A percentile compares a stretch with the other conserved stretches of the same genome.
These are phyloP conservation scores for Globisporangium solare DNA, from an alignment of 352 stramenopile species.

Conservation along the genomic window DNA sequence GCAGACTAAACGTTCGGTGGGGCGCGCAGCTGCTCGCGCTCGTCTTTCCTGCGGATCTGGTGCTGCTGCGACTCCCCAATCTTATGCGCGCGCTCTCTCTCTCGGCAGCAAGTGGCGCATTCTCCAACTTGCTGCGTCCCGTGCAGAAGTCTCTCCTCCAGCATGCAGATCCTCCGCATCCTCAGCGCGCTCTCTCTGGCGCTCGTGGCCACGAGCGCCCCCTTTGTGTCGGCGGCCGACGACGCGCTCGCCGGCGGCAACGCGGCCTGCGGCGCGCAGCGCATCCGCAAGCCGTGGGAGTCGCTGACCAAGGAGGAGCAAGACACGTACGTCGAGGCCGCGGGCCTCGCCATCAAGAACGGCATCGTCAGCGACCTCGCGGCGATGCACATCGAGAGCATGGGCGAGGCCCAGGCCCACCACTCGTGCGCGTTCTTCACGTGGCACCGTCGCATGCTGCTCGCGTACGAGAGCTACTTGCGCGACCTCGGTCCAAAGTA, in stretches of 20 bases:
- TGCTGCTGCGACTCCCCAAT: not conserved
- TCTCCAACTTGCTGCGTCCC: conserved; percentile 12
- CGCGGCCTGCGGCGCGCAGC: conserved; percentile 22
- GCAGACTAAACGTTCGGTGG: not conserved
- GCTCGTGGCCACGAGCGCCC: not conserved
- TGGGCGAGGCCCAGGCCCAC: conserved; percentile 22
- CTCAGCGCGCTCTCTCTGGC: conserved; percentile 9
- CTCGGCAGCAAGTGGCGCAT: too few relatives aligned
- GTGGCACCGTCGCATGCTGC: conserved; percentile 36
- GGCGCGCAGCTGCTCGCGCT: not conserved
- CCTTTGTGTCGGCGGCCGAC: conserved; percentile 1
- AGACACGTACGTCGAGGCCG: conserved; percentile 7
- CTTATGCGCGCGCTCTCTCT: not conserved
- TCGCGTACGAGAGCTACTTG: conserved; percentile 48
- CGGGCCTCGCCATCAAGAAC: conserved; percentile 6
- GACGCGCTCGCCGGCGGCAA: conserved; percentile 29
- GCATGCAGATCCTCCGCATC: conserved; percentile 13
- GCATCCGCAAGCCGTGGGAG: conserved; percentile 7
- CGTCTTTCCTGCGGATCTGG: not conserved
- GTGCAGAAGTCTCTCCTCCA: conserved; percentile 8
- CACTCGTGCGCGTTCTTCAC: conserved; percentile 37
- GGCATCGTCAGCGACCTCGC: conserved; percentile 34
- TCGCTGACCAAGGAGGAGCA: not conserved
- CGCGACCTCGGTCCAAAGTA: conserved; percentile 26
- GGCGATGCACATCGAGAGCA: conserved; percentile 23